Base-by-base conservation (phyloP, 352 stramenopile genomes). In the Globisporangium mamillatum region DNA sequence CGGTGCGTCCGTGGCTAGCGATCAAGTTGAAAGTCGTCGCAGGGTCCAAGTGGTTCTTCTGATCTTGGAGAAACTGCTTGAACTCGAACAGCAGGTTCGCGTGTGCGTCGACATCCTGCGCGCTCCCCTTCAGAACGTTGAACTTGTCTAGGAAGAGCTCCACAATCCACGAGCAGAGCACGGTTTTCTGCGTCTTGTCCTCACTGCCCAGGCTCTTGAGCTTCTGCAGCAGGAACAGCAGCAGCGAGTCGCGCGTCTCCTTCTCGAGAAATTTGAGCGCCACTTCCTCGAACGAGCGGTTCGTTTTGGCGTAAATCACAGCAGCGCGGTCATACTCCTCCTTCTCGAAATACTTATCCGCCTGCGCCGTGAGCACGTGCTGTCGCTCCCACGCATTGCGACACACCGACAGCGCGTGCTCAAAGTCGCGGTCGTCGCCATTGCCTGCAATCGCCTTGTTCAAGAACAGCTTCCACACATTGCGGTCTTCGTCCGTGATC, bases 131-230 rank as follows among this genome's bases (percentile, higher is more conserved):
- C 3, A 95, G 69, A 53, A 90, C 86, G 62, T 93, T 97, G 68
- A 98, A 94, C 67, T 96, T 94, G 73, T 97, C 86, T 34, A 98
- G 67, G 55, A 97, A 98, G 10, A 98, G 81, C 70, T 98, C 94
- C 16, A 96, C 91, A 50, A 98, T 92, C 93, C 93, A 98, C 29
- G 93, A 97, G 60, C 89, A 97, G 14, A 98, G 71, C 56, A 98
- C 91, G 4, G 91, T 98, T 63, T 94, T 88, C 74, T 98, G 93
- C 4, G 91, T 97, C 73, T 97, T 97, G 64, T 97, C 86, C 3
- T 94, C 88, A 10, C 65, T 67, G 24, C 77, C 76, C 58, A 97
- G 77, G 24, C 77, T 86, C 69, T 92, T 92, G 22, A 98, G 81
- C 63, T 97, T 97, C 67, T 96, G 81, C 3, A 96, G 63, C 67